phyloP scores from a whole-genome alignment of 169 alveolate genomes.

The Blepharisma undulans region DNA sequence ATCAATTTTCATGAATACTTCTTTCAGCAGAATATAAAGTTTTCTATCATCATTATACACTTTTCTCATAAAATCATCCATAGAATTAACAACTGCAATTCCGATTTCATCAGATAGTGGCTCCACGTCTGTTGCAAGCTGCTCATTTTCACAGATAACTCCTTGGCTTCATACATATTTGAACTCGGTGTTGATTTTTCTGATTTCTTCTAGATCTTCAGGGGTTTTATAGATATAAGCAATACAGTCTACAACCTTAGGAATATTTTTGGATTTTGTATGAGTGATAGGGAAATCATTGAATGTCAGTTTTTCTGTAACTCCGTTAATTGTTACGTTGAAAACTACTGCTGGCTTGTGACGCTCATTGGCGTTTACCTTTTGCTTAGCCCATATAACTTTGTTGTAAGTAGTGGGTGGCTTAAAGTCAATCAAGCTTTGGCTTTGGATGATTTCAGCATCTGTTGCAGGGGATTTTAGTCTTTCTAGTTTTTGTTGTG shows the following conservation, averaged over 20 bases:
- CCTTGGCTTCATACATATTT: constrained; percentile 19
- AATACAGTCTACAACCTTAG: constrained; percentile 11
- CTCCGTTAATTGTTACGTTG: not conserved
- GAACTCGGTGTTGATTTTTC: not conserved
- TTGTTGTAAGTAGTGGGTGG: not conserved
- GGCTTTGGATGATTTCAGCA: not conserved
- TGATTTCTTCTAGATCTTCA: not conserved
- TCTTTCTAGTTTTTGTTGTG: not conserved
- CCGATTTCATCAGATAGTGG: constrained; percentile 1
- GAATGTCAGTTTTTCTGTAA: not conserved
- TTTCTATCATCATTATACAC: not conserved
- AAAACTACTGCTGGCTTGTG: not conserved
- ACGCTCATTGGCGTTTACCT: not conserved
- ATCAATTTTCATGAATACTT: constrained; percentile 11
- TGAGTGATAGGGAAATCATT: not conserved
- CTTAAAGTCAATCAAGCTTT: not conserved
- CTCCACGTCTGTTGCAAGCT: not conserved
- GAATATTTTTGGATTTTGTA: not conserved
- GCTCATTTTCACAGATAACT: not conserved
- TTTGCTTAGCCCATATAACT: not conserved
- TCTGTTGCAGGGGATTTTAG: not conserved
- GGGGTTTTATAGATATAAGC: not conserved
- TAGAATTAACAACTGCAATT: not conserved
- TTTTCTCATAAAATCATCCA: not conserved
- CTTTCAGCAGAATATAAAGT: not conserved